phyloP scores from a whole-genome alignment of 768 basidiomycete species.

The Hortiboletus flavorubellus region DNA sequence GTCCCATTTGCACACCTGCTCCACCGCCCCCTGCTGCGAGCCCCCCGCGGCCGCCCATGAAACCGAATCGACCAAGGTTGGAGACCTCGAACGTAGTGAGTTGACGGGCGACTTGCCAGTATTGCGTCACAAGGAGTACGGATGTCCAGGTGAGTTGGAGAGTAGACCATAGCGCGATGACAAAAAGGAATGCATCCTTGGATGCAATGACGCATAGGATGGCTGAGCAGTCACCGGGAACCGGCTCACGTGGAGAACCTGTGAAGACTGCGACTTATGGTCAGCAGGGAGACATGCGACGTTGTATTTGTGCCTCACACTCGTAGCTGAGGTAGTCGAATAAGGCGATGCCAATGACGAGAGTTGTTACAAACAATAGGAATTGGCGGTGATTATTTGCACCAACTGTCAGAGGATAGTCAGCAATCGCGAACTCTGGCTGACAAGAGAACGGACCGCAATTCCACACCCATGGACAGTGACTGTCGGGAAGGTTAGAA shows the following conservation, averaged over 20 bases:
- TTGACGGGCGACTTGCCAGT: slow-evolving; percentile 90
- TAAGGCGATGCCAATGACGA: slow-evolving; percentile 73
- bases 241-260: slow-evolving; percentile 17
- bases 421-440: neutral
- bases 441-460: slow-evolving; percentile 59
- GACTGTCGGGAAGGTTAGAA: slow-evolving; percentile 45
- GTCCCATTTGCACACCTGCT: slow-evolving; percentile 73
- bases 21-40: slow-evolving; percentile 54
- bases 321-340: slow-evolving; percentile 85
- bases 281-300: neutral
- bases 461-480: slow-evolving; percentile 99
- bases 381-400: slow-evolving; percentile 95
- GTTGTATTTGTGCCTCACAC: slow-evolving; percentile 50
- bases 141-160: slow-evolving; percentile 95
- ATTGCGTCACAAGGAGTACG: slow-evolving; percentile 79
- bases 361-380: slow-evolving; percentile 82
- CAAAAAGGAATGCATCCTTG: slow-evolving; percentile 79
- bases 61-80: slow-evolving; percentile 93
- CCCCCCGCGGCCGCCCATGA: slow-evolving; percentile 90
- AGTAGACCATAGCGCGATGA: slow-evolving; percentile 80
- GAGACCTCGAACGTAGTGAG: slow-evolving; percentile 96
- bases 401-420: slow-evolving; percentile 56
- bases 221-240: slow-evolving; percentile 20
- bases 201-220: slow-evolving; percentile 66
- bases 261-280: slow-evolving; percentile 49